Percentiles rank a stretch among this genome's conserved stretches.
Evolutionary conservation across 805 yeast species (phyloP).

Genomic region (Suhomyces sp.): DNA sequence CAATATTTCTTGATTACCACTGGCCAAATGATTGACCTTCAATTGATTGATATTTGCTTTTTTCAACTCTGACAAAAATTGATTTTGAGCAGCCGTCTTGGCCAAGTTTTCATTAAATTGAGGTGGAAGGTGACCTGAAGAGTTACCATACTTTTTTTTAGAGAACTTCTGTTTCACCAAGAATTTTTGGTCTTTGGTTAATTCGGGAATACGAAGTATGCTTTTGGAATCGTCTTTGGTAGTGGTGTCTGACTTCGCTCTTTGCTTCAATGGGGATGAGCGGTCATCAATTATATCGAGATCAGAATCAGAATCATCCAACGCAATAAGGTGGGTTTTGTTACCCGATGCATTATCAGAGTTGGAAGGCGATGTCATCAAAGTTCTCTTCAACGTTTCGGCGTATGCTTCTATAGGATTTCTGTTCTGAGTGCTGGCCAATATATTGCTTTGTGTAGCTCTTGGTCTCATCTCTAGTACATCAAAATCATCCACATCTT

Average conservation of each 20-base stretch:
- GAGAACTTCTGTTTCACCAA: conserved; percentile 33
- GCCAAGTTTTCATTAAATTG: conserved; percentile 4
- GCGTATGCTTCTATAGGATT: conserved; percentile 40
- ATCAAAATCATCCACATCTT: conserved; percentile 13
- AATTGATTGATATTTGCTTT: conserved; percentile 48
- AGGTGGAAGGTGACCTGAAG: conserved; percentile 8
- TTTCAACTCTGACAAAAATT: conserved; percentile 37
- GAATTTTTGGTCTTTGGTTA: conserved; percentile 33
- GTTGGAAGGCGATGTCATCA: conserved; percentile 26
- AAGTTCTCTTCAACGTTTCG: conserved; percentile 25
- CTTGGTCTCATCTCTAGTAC: conserved; percentile 7
- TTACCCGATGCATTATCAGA: no score
- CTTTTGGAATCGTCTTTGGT: not conserved
- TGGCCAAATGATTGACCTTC: conserved; percentile 18
- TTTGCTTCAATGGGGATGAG: conserved; percentile 13
- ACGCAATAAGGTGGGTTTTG: conserved; percentile 14
- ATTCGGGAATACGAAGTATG: conserved; percentile 22
- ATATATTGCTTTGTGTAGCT: no score
- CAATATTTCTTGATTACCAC: conserved; percentile 27
- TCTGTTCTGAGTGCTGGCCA: no score
- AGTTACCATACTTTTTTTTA: conserved; percentile 19
- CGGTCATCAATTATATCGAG: conserved; percentile 10
- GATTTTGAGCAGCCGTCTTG: conserved; percentile 15
- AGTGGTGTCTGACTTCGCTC: not conserved
- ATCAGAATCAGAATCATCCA: conserved; percentile 33